Base-by-base conservation (phyloP, 202 grass and related monocot genomes). In the Carex sylvatica region DNA sequence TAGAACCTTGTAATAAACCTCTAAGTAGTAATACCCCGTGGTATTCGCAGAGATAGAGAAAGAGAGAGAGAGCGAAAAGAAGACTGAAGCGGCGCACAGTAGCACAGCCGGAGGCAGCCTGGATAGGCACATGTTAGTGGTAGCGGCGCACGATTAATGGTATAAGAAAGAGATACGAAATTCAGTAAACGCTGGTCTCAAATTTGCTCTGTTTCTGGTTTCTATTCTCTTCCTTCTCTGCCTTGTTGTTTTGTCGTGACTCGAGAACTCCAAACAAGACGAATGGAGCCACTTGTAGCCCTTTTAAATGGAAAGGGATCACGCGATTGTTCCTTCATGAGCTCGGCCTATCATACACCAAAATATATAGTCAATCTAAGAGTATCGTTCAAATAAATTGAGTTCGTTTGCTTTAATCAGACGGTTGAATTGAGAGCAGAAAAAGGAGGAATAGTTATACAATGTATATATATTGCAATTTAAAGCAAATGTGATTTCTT, bases 1-100 rank as follows among this genome's bases (percentile, higher is more conserved):
- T 63, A 91, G 80, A 66, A 88, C 91, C 76, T 90, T 74, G 88
- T 94, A 97, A 59, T 78, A 84, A 36, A 97, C 87, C 60, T 97
- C 94, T 83, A 87, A 97, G 38, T 88, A 51, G 63, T 83, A 88
- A 53, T 84, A 84, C 5, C 42, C 82, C 65, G 60, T 74, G 55
- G 74, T 78, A 26, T 84, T 74, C 3, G 15, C 44, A 16, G 75
- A 81, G 9, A 35, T 13, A 82, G 61, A 63, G 35, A 63, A 18
- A 12, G 61, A 51, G 11, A 67, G 16, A 30, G 44, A 84, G 16
- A 68, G 63, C 13, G 23, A 33, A 22, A 26, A 7, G 16, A 53
- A 65, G 46, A 84, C 13, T 10, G 36, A 53, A 12, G 44, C 75
- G 18, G 86, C 80, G 75, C 77, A 89, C 75, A 84, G 69, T 62